Percentiles rank a stretch among this genome's conserved stretches.
Evolutionary conservation across 768 basidiomycete genomes (phyloP).

Genomic region (Boletus pseudopeckii): DNA sequence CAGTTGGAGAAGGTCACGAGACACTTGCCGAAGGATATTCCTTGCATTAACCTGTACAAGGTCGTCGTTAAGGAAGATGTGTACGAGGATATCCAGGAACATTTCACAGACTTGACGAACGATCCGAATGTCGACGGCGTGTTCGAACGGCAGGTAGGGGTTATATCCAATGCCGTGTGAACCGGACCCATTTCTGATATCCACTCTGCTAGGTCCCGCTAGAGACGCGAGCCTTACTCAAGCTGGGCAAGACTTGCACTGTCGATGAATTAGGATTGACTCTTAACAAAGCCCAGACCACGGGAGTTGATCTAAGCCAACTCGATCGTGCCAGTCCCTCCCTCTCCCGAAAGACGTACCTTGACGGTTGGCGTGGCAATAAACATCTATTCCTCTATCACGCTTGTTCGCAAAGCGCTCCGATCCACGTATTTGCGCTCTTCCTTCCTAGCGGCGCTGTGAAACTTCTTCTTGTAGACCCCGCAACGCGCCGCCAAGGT

Average conservation of each 20-base stretch:
- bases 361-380: slow-evolving; percentile 62
- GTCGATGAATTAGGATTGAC: slow-evolving; percentile 64
- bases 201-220: slow-evolving; percentile 64
- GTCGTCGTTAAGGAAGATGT: slow-evolving; percentile 78
- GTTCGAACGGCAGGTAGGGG: slow-evolving; percentile 82
- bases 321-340: slow-evolving; percentile 61
- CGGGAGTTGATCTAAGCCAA: slow-evolving; percentile 80
- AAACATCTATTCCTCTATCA: slow-evolving; percentile 91
- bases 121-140: slow-evolving; percentile 94
- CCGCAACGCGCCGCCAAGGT: slow-evolving; percentile 79
- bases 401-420: slow-evolving; percentile 64
- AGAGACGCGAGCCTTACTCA: slow-evolving; percentile 73
- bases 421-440: slow-evolving; percentile 83
- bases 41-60: slow-evolving; percentile 78
- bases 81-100: slow-evolving; percentile 81
- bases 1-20: slow-evolving; percentile 67
- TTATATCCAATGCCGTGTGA: background rate
- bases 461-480: slow-evolving; percentile 87
- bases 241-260: slow-evolving; percentile 79
- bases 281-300: slow-evolving; percentile 76
- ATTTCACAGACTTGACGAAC: slow-evolving; percentile 90
- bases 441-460: slow-evolving; percentile 71
- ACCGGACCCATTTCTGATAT: background rate
- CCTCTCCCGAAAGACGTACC: slow-evolving; percentile 63
- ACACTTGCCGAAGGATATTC: slow-evolving; percentile 74